Conservation (phyloP, 1,139 yeast species). For the Ogataea hybrid region DNA sequence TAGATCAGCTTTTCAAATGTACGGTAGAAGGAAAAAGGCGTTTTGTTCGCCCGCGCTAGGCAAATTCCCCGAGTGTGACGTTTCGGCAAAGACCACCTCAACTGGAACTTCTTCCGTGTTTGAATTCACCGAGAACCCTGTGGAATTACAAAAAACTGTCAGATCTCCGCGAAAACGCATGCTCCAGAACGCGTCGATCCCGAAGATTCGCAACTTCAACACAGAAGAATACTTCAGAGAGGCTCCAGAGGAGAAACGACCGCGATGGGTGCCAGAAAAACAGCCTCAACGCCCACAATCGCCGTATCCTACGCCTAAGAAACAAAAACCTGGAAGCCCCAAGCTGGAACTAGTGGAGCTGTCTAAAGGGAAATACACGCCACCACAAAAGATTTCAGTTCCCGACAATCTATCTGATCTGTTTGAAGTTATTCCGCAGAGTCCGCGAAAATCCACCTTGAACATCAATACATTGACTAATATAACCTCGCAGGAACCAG, state of each 20-base stretch:
- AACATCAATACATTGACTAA: neutral
- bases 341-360: no score
- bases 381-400: neutral
- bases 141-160: neutral
- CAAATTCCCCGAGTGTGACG: no score
- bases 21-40: neutral
- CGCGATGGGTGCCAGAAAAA: slow-evolving; percentile 9
- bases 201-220: slow-evolving; percentile 15
- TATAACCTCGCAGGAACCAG: neutral
- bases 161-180: slow-evolving; percentile 6
- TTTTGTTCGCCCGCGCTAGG: no score
- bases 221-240: slow-evolving; percentile 16
- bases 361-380: neutral
- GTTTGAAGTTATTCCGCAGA: slow-evolving; percentile 1
- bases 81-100: no score
- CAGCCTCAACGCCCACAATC: neutral
- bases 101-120: slow-evolving; percentile 1
- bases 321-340: neutral
- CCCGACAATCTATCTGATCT: neutral
- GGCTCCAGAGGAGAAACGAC: slow-evolving; percentile 11
- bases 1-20: neutral
- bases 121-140: slow-evolving; percentile 8
- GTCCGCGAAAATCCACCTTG: slow-evolving; percentile 2
- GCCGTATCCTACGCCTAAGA: neutral
- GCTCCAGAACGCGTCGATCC: slow-evolving; percentile 18